phyloP scores from a whole-genome alignment of 352 stramenopile species.

The Blastocystis sp. region DNA sequence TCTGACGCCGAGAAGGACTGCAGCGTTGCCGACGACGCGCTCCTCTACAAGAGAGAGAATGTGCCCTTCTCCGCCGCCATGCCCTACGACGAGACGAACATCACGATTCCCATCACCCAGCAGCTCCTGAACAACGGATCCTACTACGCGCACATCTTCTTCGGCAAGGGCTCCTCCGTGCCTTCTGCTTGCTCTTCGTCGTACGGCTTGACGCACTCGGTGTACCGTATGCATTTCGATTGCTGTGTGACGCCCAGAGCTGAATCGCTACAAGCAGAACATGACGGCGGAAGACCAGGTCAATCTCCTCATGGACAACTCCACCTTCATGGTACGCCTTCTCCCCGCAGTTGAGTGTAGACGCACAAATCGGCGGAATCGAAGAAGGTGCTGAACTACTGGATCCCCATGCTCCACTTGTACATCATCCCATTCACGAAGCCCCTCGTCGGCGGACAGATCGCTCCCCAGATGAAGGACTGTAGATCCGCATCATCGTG shows the following conservation, averaged over 20 bases:
- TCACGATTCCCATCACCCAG: slow-evolving; percentile 80
- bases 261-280: slow-evolving; percentile 71
- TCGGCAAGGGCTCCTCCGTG: slow-evolving; percentile 76
- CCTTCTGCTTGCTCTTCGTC: background rate
- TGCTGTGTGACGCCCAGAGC: background rate
- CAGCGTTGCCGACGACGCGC: background rate
- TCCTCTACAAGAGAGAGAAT: slow-evolving; percentile 57
- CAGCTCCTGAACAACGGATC: slow-evolving; percentile 81
- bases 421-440: slow-evolving; percentile 66
- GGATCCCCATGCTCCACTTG: slow-evolving; percentile 70
- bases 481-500: background rate
- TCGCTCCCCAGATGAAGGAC: slow-evolving; percentile 70
- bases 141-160: slow-evolving; percentile 84
- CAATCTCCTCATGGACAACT: slow-evolving; percentile 47
- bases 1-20: slow-evolving; percentile 36
- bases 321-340: slow-evolving; percentile 6
- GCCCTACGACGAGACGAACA: slow-evolving; percentile 78
- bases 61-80: slow-evolving; percentile 17
- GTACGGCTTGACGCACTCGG: slow-evolving; percentile 23
- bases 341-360: background rate
- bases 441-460: slow-evolving; percentile 34
- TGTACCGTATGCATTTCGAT: slow-evolving; percentile 15
- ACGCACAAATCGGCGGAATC: slow-evolving; percentile 46
- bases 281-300: slow-evolving; percentile 46
- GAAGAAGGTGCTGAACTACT: slow-evolving; percentile 58